Evolutionary conservation across 192 early-diverging fungal genomes (phyloP), one percentile per base, ranked within the genome.

Genomic region (Podila epicladia): DNA sequence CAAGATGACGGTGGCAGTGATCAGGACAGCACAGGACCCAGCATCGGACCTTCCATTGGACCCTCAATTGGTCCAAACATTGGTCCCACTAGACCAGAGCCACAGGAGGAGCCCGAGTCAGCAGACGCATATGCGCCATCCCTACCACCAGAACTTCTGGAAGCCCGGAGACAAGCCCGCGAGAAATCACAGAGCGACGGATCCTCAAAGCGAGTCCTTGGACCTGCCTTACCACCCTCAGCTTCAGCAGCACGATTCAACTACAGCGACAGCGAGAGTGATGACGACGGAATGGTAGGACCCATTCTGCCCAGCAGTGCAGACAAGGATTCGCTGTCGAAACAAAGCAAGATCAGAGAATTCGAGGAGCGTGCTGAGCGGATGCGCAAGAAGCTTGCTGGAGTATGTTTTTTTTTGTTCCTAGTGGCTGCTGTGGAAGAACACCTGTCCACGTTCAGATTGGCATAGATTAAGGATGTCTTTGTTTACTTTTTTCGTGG

Each of bases 321-420:
- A 60, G 77, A 80, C 24, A 71, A 69, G 26, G 71, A 72, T 20
- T 38, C 65, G 1, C 13, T 72, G 17, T 72, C 77, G 13, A 80
- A 65, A 20, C 67, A 76, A 53, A 74, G 72, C 50, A 83, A 41
- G 63, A 82, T 84, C 57, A 51, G 41, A 35, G 85, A 75, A 20
- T 77, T 84, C 33, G 82, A 84, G 48, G 75, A 82, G 64, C 71
- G 84, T 24, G 69, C 84, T 22, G 83, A 82, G 33, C 75, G 71
- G 58, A 85, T 85, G 83, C 77, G 83, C 6, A 72, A 49, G 58
- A 71, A 71, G 24, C 83, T 85, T 37, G 73, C 61, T n/a, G 77
- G 78, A 0, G 66, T 73, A 65, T 11, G 69, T 61, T 35, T 60
- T 22, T 9, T 37, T 33, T n/a, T 60, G 58, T 62, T 32, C 20